Base-by-base conservation (phyloP, 2,329 filamentous ascomycete genomes). In the Cladophialophora bantiana region DNA sequence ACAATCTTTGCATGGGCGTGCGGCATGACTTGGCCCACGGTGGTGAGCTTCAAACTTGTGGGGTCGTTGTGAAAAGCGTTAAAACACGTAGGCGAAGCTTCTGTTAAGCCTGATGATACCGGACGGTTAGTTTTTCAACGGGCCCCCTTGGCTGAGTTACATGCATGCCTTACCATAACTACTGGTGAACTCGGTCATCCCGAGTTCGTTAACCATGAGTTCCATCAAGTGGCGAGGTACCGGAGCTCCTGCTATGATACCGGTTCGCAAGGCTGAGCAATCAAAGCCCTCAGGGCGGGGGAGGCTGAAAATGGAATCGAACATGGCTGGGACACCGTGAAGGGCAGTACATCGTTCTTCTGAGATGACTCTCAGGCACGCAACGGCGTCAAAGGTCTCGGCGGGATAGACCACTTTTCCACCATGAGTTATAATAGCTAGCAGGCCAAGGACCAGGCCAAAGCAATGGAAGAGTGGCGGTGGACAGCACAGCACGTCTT, bases 381-480 rank as follows among this genome's bases (percentile, higher is more conserved):
- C 87, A 4, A 80, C 77, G 1, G 90, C 84, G 72, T 92, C 89
- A 74, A 94, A 94, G 0, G 89, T 87, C 73, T 93, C 89, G 69
- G 86, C 85, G 0, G 92, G 91, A 74, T 92, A 92, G 9, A 94
- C 87, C 59, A 93, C 88, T 77, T 90, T 91, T 45, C 86, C 87
- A 55, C 91, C 91, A 75, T 94, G 90, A 0, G 90, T 93, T 60
- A 93, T 79, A 52, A 87, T 84, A 1, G 90, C 88, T 63, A 94
- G 84, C 53, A 94, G 83, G 7, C 91, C 91, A 2, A 93, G 85
- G 0, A 94, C 90, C 7, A 94, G 85, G 1, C 91, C 91, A 75
- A 94, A 94, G 81, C 91, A 94, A 81, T 95, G 92, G 82, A 95
- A 95, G 3, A 95, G 83, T 0, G 92, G 92, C 0, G 92, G 91